Evolutionary conservation across 192 early-diverging fungal species (phyloP), one percentile per base, ranked within the genome.

Genomic region (Irineochytrium annulatum): DNA sequence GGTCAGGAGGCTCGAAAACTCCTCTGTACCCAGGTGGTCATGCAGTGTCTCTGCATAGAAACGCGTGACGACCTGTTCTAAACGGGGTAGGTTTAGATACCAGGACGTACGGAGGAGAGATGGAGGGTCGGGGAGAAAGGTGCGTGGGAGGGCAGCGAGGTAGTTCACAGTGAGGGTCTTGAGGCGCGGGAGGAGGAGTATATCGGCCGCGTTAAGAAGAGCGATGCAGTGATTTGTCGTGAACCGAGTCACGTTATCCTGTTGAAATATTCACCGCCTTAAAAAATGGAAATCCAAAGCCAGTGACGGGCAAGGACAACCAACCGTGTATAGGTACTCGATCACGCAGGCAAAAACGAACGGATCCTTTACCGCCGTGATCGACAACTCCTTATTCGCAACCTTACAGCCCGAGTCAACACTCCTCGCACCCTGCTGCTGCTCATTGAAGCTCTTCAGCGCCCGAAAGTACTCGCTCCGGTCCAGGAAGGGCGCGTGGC

Each of bases 271-370:
- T 11, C 14, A 52, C 24, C n/a, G n/a, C n/a, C n/a, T 19, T 29
- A 33, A 34, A 60, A 54, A 60, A n/a, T 20, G 19, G 31, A 46
- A 52, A 51, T 8, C 6, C 13, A n/a, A 53, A 24, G 19, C 13
- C 34, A 34, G 17, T 53, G 3, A 34, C 6, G 14, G 52, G 45
- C 69, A 63, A 26, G 39, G 37, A n/a, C 55, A 57, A 29, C 54
- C 59, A 22, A 79, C 79, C 35, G 77, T 70, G 45, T 81, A 81
- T 37, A 81, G 56, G 62, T 60, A 79, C 34, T 81, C 72, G 1
- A 75, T 43, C 3, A 79, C 61, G n/a, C 65, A 61, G 16, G 34
- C 30, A 45, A 76, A 68, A 14, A 71, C 59, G 32, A 34, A 24
- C 14, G 62, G 58, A 22, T 68, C 64, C 3, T 43, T 34, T 31